Evolutionary conservation across 306 rosid genomes (phyloP), one percentile per base, ranked within the genome.

Genomic region (Citrullus amarus): DNA sequence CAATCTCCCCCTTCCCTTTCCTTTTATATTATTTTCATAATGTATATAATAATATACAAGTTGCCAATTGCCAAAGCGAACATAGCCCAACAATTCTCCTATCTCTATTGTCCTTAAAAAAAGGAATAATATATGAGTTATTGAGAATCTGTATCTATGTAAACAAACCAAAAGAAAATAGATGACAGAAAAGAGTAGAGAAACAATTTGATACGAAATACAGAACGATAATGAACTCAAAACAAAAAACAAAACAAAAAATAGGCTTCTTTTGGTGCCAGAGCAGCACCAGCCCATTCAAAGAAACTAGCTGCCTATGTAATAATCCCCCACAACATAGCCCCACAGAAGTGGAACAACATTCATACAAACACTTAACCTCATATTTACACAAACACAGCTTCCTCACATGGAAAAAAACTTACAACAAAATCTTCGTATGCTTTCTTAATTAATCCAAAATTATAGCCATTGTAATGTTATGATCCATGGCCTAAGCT

Each of bases 401-500:
- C 77, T 73, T 51, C 77, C 77, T 51, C 58, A 28, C 46, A 48
- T 72, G 60, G 43, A 50, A 72, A 9, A 50, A 22, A 15, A 72
- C 14, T 72, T 72, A 0, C 77, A 72, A 46, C 10, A 70, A 44
- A 22, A 18, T 14, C 57, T 44, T 70, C 20, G 44, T 68, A 9
- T 69, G 63, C 30, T 12, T 25, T 13, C 4, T 44, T 44, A 7
- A 48, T 44, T 2, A 20, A 69, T 32, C 6, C 43, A 44, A 43
- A 44, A 71, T 48, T 43, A 68, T 41, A 20, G 34, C 46, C 75
- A 48, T 12, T 32, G 36, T 32, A 32, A 18, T 17, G 17, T 10
- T 67, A 46, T 43, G 13, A 14, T 71, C 34, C n/a, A 25, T 71
- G 77, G 77, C 59, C 58, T 50, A 61, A 78, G 51, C 70, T 90